Evolutionary conservation across 2,329 filamentous ascomycete species (phyloP).

Genomic region (Neospermospora avenae): DNA sequence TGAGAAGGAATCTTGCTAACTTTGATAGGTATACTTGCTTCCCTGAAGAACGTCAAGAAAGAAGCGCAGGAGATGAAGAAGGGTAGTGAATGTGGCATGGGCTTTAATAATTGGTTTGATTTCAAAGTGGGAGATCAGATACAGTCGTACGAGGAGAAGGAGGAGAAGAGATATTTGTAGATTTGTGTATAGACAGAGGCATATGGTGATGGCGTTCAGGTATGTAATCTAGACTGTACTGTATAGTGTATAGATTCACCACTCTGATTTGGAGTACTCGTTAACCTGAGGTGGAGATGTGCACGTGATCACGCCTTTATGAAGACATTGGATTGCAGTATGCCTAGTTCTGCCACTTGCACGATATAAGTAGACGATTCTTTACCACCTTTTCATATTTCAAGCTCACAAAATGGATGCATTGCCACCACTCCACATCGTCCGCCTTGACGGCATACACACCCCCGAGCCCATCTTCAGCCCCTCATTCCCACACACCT

Average conservation of each 20-base stretch:
- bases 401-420: neutral
- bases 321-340: neutral
- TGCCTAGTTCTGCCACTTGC: neutral
- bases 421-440: conserved; percentile 17
- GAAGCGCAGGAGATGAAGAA: conserved; percentile 87
- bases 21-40: conserved; percentile 65
- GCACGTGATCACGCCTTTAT: conserved; percentile 6
- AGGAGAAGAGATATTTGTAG: conserved; percentile 54
- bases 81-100: conserved; percentile 89
- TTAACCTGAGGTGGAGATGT: neutral
- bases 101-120: conserved; percentile 74
- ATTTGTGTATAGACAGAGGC: conserved; percentile 1
- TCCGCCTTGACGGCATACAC: conserved; percentile 26
- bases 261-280: conserved; percentile 4
- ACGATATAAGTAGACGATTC: neutral
- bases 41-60: conserved; percentile 90
- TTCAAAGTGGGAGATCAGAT: conserved; percentile 80
- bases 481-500: conserved; percentile 23
- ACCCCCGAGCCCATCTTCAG: conserved; percentile 19
- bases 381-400: neutral
- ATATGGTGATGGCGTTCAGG: conserved; percentile 1
- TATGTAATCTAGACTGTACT: conserved; percentile 4
- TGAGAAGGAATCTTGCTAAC: conserved; percentile 16
- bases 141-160: conserved; percentile 79
- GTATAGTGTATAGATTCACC: conserved; percentile 12